phyloP scores from a whole-genome alignment of 2,329 filamentous ascomycete species.

The Phyllosticta citriasiana region DNA sequence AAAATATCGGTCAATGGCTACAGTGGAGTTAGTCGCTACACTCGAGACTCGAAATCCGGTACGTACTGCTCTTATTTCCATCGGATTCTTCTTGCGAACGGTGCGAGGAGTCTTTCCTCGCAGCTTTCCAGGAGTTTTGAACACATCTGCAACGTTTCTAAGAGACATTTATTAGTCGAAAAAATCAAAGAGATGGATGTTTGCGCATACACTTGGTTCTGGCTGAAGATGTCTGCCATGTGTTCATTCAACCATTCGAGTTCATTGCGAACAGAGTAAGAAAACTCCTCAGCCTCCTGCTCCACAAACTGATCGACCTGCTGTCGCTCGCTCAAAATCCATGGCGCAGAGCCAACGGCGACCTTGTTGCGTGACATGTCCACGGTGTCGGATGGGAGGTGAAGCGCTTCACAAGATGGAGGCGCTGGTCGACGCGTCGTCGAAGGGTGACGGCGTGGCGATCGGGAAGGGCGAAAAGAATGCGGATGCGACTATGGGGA shows the following conservation, averaged over 20 bases:
- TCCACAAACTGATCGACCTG: slow-evolving; percentile 66
- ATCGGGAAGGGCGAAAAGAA: background rate
- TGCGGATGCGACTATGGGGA: background rate
- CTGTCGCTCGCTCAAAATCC: slow-evolving; percentile 76
- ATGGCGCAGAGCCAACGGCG: slow-evolving; percentile 70
- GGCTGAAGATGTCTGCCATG: slow-evolving; percentile 87
- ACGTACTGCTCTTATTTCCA: slow-evolving; percentile 55
- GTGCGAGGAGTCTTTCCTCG: slow-evolving; percentile 73
- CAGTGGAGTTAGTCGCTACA: slow-evolving; percentile 31
- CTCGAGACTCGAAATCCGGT: slow-evolving; percentile 40
- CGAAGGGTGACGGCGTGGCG: background rate
- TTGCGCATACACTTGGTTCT: slow-evolving; percentile 67
- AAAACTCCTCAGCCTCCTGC: slow-evolving; percentile 84
- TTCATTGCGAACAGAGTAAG: slow-evolving; percentile 85
- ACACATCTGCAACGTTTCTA: slow-evolving; percentile 88
- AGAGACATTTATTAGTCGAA: slow-evolving; percentile 15
- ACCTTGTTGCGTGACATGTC: slow-evolving; percentile 18
- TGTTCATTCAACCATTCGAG: slow-evolving; percentile 98
- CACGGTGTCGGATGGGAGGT: slow-evolving; percentile 11
- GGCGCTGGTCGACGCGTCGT: background rate
- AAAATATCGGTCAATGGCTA: slow-evolving; percentile 42
- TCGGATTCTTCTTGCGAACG: slow-evolving; percentile 48
- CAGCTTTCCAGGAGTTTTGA: slow-evolving; percentile 83
- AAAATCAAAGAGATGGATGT: slow-evolving; percentile 2
- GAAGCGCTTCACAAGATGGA: background rate